Evolutionary conservation across 1,139 yeast genomes (phyloP), one percentile per base, ranked within the genome.

Genomic region (Ashbya aceris): DNA sequence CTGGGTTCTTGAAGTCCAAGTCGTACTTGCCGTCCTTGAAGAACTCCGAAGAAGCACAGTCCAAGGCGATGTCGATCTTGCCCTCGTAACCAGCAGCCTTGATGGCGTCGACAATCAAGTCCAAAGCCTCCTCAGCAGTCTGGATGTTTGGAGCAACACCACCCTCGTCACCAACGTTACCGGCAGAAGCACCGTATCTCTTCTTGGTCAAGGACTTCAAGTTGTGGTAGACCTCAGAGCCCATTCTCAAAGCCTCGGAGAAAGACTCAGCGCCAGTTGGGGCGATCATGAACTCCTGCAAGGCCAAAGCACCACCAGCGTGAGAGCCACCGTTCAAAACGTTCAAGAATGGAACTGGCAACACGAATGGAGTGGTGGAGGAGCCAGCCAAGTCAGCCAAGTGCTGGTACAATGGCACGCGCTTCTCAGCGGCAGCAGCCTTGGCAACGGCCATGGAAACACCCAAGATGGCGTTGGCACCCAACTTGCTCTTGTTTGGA

Each of bases 131-230:
- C 69, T 78, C 84, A 65, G 97, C 87, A 58, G 95, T 77, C 54
- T 81, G 76, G 60, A 89, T 79, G 71, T 85, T 84, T 69, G 97
- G 97, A 61, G 96, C 96, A 75, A 89, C 95, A 77, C 97, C 97
- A 80, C 97, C 96, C 77, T 89, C 96, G 71, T 89, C 97, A 79
- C 97, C 97, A 66, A 89, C 96, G 74, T 89, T 89, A 73, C 95
- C 96, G 62, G 97, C 97, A 51, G 94, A 81, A 65, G 83, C 81
- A 67, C 97, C 97, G 79, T 87, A 89, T 69, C 73, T 76, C 79
- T 83, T 79, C 79, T 84, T 84, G 68, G 96, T 81, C 61, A 83
- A 73, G 53, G 87, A 70, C 77, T 89, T 89, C 70, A 89, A 80
- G 73, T 76, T 74, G 77, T 86, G 96, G 86, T 89, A 89, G 59